Percentiles rank a stretch among this genome's conserved stretches.
These are phyloP conservation scores for Juncus inflexus DNA, from an alignment of 176 grass and related monocot genomes.

Conservation along the genomic window DNA sequence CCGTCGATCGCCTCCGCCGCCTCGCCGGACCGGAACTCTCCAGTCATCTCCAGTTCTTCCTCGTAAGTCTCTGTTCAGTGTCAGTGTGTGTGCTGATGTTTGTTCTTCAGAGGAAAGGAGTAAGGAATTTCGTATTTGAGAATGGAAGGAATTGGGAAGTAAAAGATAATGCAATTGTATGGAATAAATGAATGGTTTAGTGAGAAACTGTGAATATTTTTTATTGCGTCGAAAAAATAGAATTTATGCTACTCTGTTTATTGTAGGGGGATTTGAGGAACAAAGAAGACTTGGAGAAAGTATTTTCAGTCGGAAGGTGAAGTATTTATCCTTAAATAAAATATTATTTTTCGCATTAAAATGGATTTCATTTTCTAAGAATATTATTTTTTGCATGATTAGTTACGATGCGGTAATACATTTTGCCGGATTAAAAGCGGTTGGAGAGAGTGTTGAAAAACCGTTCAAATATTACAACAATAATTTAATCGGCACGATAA, in stretches of 20 bases:
- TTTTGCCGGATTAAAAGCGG: conserved; percentile 87
- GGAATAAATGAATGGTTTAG: neutral
- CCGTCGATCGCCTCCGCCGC: conserved; percentile 67
- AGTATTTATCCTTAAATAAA: conserved; percentile 9
- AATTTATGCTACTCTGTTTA: neutral
- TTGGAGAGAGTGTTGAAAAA: conserved; percentile 76
- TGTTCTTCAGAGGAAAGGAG: neutral
- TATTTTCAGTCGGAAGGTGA: conserved; percentile 47
- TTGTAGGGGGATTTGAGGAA: conserved; percentile 69
- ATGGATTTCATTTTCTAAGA: neutral
- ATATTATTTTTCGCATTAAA: neutral
- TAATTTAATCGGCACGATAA: conserved; percentile 82
- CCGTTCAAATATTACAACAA: conserved; percentile 83
- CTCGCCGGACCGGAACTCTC: conserved; percentile 66
- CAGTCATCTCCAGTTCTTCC: conserved; percentile 53
- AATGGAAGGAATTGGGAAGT: neutral
- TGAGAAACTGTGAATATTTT: neutral
- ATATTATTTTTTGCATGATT: neutral
- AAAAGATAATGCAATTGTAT: neutral
- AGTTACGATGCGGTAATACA: conserved; percentile 93
- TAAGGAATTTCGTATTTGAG: neutral
- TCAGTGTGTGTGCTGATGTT: neutral
- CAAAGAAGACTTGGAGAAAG: conserved; percentile 63
- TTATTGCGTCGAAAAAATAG: neutral
- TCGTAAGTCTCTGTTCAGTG: conserved; percentile 24